A percentile compares a stretch with the other conserved stretches of the same genome.
phyloP scores from a whole-genome alignment of 495 filamentous ascomycete genomes.

The Lasiosphaeria miniovina region DNA sequence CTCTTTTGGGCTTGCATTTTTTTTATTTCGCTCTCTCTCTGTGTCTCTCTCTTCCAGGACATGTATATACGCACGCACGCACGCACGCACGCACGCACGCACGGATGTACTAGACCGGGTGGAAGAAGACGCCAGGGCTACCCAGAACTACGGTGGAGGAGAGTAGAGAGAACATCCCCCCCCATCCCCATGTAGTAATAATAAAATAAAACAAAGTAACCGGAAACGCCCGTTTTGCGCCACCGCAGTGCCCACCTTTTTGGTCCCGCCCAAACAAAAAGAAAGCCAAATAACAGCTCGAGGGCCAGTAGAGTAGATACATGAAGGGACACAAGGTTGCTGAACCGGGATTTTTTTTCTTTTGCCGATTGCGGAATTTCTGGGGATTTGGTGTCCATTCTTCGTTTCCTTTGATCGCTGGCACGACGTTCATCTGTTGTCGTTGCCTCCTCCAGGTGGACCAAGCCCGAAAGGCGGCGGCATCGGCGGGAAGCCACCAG shows the following conservation, averaged over 20 bases:
- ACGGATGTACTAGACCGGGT: too few species aligned
- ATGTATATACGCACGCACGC: not conserved
- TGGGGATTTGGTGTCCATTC: not conserved
- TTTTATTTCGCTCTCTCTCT: too few species aligned
- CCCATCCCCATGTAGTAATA: too few species aligned
- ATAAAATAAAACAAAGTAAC: not conserved
- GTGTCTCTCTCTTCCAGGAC: too few species aligned
- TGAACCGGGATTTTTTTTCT: too few species aligned
- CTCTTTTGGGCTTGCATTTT: too few species aligned
- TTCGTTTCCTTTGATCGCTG: not conserved
- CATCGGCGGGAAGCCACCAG: slow-evolving; percentile 33
- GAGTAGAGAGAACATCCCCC: not conserved
- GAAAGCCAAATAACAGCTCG: not conserved
- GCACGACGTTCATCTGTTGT: slow-evolving; percentile 20
- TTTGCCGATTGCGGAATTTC: too few species aligned
- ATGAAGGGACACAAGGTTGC: too few species aligned
- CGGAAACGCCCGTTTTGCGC: slow-evolving; percentile 14
- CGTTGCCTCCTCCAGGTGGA: slow-evolving; percentile 17
- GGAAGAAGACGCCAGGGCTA: too few species aligned
- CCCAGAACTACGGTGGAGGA: too few species aligned
- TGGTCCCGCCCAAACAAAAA: not conserved
- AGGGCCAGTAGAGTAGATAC: too few species aligned
- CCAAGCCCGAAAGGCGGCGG: slow-evolving; percentile 26
- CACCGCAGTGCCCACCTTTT: slow-evolving; percentile 9
- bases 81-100: not conserved